These are phyloP conservation scores for Crithidia thermophila DNA, from an alignment of 208 protist species.

Conservation along the genomic window DNA sequence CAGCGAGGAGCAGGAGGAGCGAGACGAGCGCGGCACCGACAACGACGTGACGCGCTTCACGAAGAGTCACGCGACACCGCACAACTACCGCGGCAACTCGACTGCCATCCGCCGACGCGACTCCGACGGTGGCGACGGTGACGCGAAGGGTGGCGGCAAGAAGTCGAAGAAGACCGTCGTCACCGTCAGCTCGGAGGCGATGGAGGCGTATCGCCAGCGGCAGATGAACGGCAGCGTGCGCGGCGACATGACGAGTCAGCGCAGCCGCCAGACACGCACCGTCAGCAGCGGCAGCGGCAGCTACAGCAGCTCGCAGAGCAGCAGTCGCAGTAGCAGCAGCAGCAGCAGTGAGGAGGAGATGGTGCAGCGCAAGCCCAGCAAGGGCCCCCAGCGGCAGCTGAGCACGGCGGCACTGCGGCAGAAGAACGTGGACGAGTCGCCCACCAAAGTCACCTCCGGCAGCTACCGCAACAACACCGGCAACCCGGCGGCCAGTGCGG, in stretches of 20 bases:
- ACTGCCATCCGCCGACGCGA: slow-evolving; percentile 16
- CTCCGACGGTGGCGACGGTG: not conserved
- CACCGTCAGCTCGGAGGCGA: slow-evolving; percentile 13
- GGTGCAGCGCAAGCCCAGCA: not conserved
- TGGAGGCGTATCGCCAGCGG: slow-evolving; percentile 33
- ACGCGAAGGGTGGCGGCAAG: not conserved
- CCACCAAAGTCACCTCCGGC: not conserved
- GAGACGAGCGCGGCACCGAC: slow-evolving; percentile 27
- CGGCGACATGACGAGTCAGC: not conserved
- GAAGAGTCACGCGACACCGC: slow-evolving; percentile 32
- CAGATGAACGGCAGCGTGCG: not conserved
- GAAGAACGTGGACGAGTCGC: not conserved
- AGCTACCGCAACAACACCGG: not conserved
- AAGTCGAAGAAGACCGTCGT: slow-evolving; percentile 4
- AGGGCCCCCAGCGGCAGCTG: not conserved
- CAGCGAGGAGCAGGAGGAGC: slow-evolving; percentile 49
- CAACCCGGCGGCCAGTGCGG: not conserved
- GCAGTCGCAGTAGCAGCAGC: slow-evolving; percentile 1
- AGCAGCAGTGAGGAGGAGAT: not conserved
- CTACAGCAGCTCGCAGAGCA: not conserved
- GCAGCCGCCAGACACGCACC: slow-evolving; percentile 2
- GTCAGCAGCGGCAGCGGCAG: not conserved
- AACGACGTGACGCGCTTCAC: slow-evolving; percentile 28
- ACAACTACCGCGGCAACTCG: slow-evolving; percentile 30
- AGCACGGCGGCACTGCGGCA: not conserved